Evolutionary conservation across 768 basidiomycete species (phyloP), one percentile per base, ranked within the genome.

Genomic region (Leccinum uliginosum): DNA sequence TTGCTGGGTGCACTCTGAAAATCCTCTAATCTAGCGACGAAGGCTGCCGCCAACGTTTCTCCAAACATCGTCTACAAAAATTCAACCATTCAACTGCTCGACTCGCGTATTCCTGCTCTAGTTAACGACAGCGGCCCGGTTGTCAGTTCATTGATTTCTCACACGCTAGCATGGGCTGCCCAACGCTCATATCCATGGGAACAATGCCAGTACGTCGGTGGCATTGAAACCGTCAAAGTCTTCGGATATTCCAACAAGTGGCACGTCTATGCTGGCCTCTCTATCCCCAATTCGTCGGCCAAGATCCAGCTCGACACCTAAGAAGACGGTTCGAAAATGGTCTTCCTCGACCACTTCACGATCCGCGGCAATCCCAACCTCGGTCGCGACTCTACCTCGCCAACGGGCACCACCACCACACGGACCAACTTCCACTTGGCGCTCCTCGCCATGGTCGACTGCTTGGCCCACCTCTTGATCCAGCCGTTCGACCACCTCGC

Each of bases 181-280:
- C 78, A 84, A 10, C 73, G 76, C 8, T 78, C 80, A 21, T 98
- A 97, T 70, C 97, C 97, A 3, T 98, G 97, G 97, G 96, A 98
- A 73, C 83, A 89, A 40, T 90, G 92, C 1, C 84, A 90, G 49
- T 98, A 98, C 73, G 92, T 97, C 29, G 92, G 94, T 23, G 97
- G 97, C 0, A 94, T 99, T 64, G 97, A 99, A 71, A 95, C 93
- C 2, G 93, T 93, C 64, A 99, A 99, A 74, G 94, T 71, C 82
- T 97, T 19, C 91, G 97, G 0, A 98, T 99, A 65, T 99, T 83
- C 92, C 45, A 97, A 94, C 72, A 89, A 93, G 59, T 99, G 94
- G 94, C 96, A 99, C 74, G 96, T 99, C 67, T 99, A 99, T 70
- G 96, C 96, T 14, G 96, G 97, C 2, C 83, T 99, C n/a, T 97